Base-by-base conservation (phyloP, 345 rosid genomes). In the Camelina neglecta region DNA sequence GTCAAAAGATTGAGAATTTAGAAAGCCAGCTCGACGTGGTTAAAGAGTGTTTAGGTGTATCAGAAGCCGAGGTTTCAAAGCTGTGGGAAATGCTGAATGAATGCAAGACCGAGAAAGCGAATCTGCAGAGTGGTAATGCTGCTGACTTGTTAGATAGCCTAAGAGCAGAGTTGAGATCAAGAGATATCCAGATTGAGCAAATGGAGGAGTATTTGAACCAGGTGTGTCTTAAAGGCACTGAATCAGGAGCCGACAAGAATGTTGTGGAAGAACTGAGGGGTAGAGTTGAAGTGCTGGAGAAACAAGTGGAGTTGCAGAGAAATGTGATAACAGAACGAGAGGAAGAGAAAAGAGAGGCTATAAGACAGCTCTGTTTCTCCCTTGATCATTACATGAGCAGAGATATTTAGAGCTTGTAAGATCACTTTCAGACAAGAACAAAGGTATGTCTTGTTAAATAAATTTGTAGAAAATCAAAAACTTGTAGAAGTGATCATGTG, bases 261-360 rank as follows among this genome's bases (percentile, higher is more conserved):
- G 54, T 69, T 42, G 71, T 44, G 21, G 85, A 72, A 38, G 85
- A 85, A 29, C 38, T 87, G 23, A 85, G 60, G 77, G 45, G 24
- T 39, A 90, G 81, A 71, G 83, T 78, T 7, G 55, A 79, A 61
- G 86, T 82, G 33, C 75, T 92, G 39, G 91, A 90, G 83, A 79
- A 69, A 26, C 91, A 86, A 75, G 90, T 82, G 56, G 87, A 86
- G 61, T 54, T 75, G 71, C 93, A 84, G 76, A 87, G 75, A 58
- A 57, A 44, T 38, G 81, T 74, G 80, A 79, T 91, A 44, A 54
- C 65, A 55, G 91, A 84, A 21, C 80, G 76, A 65, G 90, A 92
- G n/a, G 91, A 93, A 79, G 90, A 85, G 84, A 90, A 93, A 75
- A 72, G 90, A 71, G 97, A 90, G 79, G 98, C 87, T 41, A 90